Conservation (phyloP, 2,329 filamentous ascomycete species). For the Beauveria bassiana region DNA sequence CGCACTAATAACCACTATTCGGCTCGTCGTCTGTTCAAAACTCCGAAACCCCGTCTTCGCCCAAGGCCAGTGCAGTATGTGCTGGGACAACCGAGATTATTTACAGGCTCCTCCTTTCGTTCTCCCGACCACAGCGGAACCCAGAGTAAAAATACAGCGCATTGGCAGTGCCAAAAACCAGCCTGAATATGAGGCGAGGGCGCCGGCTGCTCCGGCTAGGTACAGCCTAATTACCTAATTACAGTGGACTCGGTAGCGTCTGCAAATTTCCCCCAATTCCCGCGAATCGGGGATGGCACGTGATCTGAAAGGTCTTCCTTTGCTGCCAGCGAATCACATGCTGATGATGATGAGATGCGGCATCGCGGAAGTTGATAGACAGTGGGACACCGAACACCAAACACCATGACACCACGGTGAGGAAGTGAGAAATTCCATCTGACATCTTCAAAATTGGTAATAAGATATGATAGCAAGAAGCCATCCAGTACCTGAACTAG, state of each 20-base stretch:
- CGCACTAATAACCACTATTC: background rate
- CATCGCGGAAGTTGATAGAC: background rate
- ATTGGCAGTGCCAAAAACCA: too few relatives aligned
- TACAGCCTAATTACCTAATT: too few relatives aligned
- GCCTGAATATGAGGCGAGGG: too few relatives aligned
- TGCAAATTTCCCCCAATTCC: background rate
- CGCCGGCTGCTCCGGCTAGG: background rate
- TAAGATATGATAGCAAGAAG: too few relatives aligned
- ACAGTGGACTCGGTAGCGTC: background rate
- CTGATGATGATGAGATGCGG: constrained; percentile 2
- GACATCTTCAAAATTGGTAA: too few relatives aligned
- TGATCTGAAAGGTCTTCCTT: background rate
- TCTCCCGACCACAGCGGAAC: background rate
- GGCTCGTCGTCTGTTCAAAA: background rate
- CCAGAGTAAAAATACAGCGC: background rate
- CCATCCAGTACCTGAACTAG: too few relatives aligned
- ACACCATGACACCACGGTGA: too few relatives aligned
- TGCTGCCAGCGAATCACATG: constrained; percentile 26
- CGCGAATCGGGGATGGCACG: background rate
- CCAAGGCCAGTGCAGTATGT: background rate
- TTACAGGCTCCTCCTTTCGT: background rate
- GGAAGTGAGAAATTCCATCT: too few relatives aligned
- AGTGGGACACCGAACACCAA: too few relatives aligned
- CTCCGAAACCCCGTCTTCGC: background rate
- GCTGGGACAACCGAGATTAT: background rate